Conservation (phyloP, 148 eudicot genomes). For the Diospyros lotus region DNA sequence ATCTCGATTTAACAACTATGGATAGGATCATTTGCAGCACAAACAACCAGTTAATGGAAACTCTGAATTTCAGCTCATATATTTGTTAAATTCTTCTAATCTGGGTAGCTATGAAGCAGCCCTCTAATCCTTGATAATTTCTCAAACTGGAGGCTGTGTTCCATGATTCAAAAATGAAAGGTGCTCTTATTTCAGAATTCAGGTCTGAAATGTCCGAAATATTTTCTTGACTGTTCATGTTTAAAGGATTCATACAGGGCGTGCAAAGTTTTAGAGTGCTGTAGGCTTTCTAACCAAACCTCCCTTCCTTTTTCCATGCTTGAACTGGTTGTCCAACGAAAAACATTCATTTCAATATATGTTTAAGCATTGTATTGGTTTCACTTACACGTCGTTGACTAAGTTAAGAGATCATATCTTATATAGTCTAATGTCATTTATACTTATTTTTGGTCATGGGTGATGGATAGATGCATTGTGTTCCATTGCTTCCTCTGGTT, state of each 20-base stretch:
- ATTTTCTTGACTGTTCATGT: not conserved
- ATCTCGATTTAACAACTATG: no score
- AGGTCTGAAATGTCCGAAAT: not conserved
- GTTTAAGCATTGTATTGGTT: not conserved
- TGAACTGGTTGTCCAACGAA: no score
- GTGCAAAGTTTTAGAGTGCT: no score
- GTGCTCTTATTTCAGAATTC: not conserved
- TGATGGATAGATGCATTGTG: not conserved
- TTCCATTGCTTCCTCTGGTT: not conserved
- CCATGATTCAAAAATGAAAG: not conserved
- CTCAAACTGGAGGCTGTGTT: not conserved
- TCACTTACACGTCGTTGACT: not conserved
- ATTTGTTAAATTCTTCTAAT: not conserved
- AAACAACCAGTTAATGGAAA: not conserved
- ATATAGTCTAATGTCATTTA: not conserved
- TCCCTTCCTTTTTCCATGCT: no score
- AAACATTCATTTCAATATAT: not conserved
- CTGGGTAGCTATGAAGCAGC: not conserved
- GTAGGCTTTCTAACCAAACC: no score
- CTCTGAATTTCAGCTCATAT: not conserved
- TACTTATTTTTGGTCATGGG: not conserved
- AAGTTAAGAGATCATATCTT: not conserved
- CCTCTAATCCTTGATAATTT: not conserved
- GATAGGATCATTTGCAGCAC: not conserved
- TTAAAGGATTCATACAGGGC: not conserved